A percentile compares a stretch with the other conserved stretches of the same genome.
Conservation (phyloP, 768 basidiomycete species). For the Mycena filopes region DNA sequence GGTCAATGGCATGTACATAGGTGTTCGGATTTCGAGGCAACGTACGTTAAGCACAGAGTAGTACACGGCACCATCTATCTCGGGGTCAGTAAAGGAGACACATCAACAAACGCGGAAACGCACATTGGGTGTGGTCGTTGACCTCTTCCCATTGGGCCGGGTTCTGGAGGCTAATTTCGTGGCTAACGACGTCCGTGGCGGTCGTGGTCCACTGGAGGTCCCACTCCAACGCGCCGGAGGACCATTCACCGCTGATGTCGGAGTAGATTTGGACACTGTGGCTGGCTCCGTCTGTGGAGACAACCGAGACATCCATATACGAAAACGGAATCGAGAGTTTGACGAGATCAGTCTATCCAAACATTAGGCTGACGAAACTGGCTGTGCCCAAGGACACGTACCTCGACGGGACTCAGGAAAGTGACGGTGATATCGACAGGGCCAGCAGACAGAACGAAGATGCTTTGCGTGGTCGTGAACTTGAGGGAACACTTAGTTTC, state of each 20-base stretch:
- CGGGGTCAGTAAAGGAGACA: background rate
- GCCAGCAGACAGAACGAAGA: constrained; percentile 70
- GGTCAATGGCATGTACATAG: background rate
- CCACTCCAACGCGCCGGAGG: constrained; percentile 56
- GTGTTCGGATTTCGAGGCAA: background rate
- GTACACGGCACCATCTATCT: constrained; percentile 68
- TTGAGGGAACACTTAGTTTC: constrained; percentile 34
- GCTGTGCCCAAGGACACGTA: constrained; percentile 36
- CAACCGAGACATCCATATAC: constrained; percentile 63
- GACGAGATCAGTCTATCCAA: constrained; percentile 61
- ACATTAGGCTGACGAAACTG: background rate
- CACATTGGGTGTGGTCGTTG: constrained; percentile 70
- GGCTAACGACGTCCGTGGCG: constrained; percentile 58
- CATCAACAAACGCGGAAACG: constrained; percentile 33
- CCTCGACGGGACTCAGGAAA: constrained; percentile 79
- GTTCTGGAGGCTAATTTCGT: constrained; percentile 62
- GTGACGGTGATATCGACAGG: constrained; percentile 69
- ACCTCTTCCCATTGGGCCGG: constrained; percentile 61
- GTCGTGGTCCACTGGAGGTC: constrained; percentile 68
- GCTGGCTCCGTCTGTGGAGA: constrained; percentile 57
- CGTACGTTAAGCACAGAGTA: constrained; percentile 65
- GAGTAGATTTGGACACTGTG: constrained; percentile 68
- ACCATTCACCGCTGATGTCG: constrained; percentile 70
- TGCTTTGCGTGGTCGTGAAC: constrained; percentile 78
- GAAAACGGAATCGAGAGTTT: constrained; percentile 72